phyloP scores from a whole-genome alignment of 2,329 filamentous ascomycete species.

The Aspergillus japonicus region DNA sequence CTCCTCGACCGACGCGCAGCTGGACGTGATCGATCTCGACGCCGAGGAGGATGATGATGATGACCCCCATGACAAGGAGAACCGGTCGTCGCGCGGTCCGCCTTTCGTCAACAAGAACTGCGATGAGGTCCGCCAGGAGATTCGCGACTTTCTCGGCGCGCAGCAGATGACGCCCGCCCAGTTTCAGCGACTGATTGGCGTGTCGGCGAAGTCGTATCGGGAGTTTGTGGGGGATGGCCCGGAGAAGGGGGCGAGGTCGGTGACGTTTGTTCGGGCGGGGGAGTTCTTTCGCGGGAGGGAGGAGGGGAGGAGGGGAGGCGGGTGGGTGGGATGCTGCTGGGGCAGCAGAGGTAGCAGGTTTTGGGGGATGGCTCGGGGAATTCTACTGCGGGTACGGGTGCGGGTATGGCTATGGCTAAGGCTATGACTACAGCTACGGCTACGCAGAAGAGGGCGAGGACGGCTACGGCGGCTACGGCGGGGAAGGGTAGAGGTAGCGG shows the following conservation, averaged over 20 bases:
- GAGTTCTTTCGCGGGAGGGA: conserved; percentile 40
- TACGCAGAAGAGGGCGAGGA: conserved; percentile 5
- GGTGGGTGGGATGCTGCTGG: conserved; percentile 42
- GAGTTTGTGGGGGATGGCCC: conserved; percentile 47
- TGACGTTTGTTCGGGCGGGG: conserved; percentile 30
- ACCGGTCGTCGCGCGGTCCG: too few relatives aligned
- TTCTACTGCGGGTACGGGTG: not conserved
- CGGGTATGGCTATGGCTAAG: not conserved
- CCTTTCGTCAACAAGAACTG: conserved; percentile 17
- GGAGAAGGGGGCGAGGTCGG: conserved; percentile 29
- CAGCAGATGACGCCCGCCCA: conserved; percentile 48
- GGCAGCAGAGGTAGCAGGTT: not conserved
- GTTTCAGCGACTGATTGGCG: conserved; percentile 43
- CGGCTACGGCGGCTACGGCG: not conserved
- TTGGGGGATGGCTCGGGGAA: not conserved
- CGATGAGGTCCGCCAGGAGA: conserved; percentile 43
- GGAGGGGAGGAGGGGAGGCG: too few relatives aligned
- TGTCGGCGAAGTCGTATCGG: conserved; percentile 37
- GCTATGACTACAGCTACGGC: not conserved
- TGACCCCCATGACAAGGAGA: not conserved
- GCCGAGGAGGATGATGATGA: conserved; percentile 6
- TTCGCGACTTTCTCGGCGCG: conserved; percentile 43
- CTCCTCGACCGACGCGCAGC: not conserved
- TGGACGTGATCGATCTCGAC: not conserved
- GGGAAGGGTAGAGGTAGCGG: conserved; percentile 28